Percentiles rank a stretch among this genome's conserved stretches.
These are phyloP conservation scores for Rhodotorula sp. DNA, from an alignment of 1,284 basidiomycete genomes.

Conservation along the genomic window DNA sequence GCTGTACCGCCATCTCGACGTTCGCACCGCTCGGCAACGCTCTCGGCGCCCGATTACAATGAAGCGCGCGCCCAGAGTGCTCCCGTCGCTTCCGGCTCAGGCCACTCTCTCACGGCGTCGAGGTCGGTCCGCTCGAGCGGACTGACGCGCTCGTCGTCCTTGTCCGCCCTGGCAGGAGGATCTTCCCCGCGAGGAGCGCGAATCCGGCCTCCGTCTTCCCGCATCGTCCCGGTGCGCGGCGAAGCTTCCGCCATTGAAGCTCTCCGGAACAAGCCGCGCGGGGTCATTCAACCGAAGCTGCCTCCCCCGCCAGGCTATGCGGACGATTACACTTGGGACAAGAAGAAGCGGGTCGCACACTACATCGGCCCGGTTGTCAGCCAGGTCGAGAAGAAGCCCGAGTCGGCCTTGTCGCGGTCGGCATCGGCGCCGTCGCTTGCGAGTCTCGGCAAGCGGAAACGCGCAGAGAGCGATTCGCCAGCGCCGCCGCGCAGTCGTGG, in stretches of 20 bases:
- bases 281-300: constrained; percentile 32
- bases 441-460: constrained; percentile 17
- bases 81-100: background rate
- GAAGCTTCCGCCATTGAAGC: constrained; percentile 15
- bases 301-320: constrained; percentile 32
- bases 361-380: constrained; percentile 21
- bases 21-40: constrained; percentile 7
- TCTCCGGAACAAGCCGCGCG: constrained; percentile 26
- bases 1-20: constrained; percentile 7
- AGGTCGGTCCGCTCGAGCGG: background rate
- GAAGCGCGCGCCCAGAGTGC: background rate
- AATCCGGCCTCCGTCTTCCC: constrained; percentile 5
- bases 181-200: background rate
- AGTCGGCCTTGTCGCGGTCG: background rate
- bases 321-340: constrained; percentile 31
- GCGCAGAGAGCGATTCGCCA: constrained; percentile 7
- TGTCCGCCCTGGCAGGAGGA: constrained; percentile 1
- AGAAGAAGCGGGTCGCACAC: constrained; percentile 6
- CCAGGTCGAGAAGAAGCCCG: background rate
- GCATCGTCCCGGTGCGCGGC: constrained; percentile 2
- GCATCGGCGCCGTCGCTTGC: constrained; percentile 4
- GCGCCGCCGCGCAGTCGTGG: constrained; percentile 1
- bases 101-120: background rate
- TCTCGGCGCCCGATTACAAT: constrained; percentile 16
- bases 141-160: constrained; percentile 6